A percentile compares a stretch with the other conserved stretches of the same genome.
phyloP scores from a whole-genome alignment of 192 early-diverging fungal genomes.

The Coemansia sp. region DNA sequence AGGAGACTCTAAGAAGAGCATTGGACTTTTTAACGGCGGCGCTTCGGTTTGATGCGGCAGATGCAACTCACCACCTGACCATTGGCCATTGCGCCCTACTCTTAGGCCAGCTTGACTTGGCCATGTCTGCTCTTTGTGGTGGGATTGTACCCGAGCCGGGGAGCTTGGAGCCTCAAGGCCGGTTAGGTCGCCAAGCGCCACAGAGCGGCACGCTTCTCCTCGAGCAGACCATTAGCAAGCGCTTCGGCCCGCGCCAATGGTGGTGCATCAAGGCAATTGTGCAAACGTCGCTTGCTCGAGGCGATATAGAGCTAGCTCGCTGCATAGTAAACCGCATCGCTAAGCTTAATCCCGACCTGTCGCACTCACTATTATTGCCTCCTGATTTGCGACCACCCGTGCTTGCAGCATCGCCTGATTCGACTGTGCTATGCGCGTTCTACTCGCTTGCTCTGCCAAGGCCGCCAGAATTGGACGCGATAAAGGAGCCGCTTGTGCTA shows the following conservation, averaged over 20 bases:
- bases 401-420: background rate
- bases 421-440: background rate
- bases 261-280: conserved; percentile 33
- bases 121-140: conserved; percentile 18
- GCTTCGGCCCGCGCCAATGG: conserved; percentile 32
- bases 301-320: conserved; percentile 26
- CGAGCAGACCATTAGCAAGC: background rate
- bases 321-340: conserved; percentile 1
- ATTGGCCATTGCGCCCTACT: conserved; percentile 38
- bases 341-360: background rate
- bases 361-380: background rate
- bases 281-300: conserved; percentile 28
- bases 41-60: conserved; percentile 7
- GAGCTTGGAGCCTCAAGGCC: no score
- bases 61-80: conserved; percentile 15
- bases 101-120: conserved; percentile 27
- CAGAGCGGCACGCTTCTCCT: background rate
- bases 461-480: background rate
- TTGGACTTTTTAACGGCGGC: conserved; percentile 17
- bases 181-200: background rate
- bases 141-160: background rate
- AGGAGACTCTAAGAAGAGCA: conserved; percentile 1
- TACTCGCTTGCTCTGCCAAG: background rate
- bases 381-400: background rate
- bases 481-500: background rate